These are phyloP conservation scores for Phialophora expanda DNA, from an alignment of 2,329 filamentous ascomycete species.

Conservation along the genomic window DNA sequence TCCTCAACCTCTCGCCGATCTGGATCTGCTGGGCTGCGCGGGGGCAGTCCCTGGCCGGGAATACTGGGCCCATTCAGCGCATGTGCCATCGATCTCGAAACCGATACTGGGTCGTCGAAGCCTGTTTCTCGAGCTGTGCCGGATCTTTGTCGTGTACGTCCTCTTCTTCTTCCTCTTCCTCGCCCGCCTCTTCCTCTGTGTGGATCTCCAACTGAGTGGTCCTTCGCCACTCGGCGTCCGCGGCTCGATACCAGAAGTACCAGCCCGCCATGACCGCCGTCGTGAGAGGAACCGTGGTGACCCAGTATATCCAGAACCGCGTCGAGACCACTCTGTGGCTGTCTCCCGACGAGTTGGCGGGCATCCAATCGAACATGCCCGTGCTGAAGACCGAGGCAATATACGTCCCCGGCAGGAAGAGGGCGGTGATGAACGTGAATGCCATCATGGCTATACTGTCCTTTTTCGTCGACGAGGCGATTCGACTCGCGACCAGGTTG, in stretches of 20 bases:
- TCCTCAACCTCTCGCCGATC: too few relatives aligned
- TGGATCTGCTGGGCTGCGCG: too few relatives aligned
- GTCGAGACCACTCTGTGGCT: neutral
- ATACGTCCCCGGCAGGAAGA: constrained; percentile 15
- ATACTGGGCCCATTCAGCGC: too few relatives aligned
- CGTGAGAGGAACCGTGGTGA: neutral
- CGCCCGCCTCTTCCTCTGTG: neutral
- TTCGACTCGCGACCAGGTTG: neutral
- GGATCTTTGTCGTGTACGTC: neutral
- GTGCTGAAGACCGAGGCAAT: constrained; percentile 11
- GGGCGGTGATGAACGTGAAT: constrained; percentile 5
- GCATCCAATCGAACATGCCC: constrained; percentile 15
- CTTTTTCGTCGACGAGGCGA: neutral
- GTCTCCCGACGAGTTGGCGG: neutral
- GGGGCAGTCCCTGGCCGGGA: too few relatives aligned
- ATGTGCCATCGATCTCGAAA: too few relatives aligned
- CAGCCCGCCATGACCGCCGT: constrained; percentile 3
- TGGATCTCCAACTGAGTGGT: neutral
- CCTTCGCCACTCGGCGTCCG: constrained; percentile 1
- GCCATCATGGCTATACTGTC: constrained; percentile 9
- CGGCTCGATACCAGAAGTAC: constrained; percentile 2
- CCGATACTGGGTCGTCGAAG: neutral
- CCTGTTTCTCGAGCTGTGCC: neutral
- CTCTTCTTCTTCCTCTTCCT: neutral
- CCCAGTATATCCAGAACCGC: constrained; percentile 10